These are phyloP conservation scores for Falciphora oryzae DNA, from an alignment of 2,329 filamentous ascomycete genomes.

Conservation along the genomic window DNA sequence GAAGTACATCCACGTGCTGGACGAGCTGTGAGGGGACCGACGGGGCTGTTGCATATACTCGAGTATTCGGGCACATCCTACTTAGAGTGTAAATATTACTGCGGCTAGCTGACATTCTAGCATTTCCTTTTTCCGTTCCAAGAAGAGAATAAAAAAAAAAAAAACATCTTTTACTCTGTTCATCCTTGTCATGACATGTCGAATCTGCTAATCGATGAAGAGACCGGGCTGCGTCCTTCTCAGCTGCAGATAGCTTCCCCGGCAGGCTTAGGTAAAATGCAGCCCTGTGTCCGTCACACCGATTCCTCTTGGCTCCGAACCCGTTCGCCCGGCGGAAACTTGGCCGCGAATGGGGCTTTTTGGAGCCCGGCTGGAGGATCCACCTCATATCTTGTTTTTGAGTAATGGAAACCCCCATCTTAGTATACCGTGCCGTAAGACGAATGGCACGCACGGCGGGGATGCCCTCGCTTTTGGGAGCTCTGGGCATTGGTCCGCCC, in stretches of 20 bases:
- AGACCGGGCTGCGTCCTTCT: neutral
- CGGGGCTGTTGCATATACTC: constrained; percentile 17
- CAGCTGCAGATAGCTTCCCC: too few relatives aligned
- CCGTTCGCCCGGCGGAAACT: neutral
- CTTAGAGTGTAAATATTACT: constrained; percentile 24
- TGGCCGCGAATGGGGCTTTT: neutral
- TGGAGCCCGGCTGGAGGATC: neutral
- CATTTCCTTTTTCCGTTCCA: constrained; percentile 18
- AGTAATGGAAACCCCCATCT: constrained; percentile 7
- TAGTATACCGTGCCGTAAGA: neutral
- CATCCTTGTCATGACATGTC: neutral
- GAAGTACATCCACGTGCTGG: constrained; percentile 92
- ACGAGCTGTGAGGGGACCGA: constrained; percentile 61
- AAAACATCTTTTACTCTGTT: neutral
- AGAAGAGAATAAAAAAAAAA: constrained; percentile 9
- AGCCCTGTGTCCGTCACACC: neutral
- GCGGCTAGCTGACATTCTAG: constrained; percentile 17
- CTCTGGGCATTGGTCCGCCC: neutral
- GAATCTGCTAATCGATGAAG: neutral
- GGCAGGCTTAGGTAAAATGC: neutral
- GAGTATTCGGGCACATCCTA: constrained; percentile 20
- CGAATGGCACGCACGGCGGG: neutral
- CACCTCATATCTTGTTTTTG: constrained; percentile 1
- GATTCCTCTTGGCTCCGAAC: neutral
- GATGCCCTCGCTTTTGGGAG: neutral